These are phyloP conservation scores for Fusarium coffeatum DNA, from an alignment of 2,329 filamentous ascomycete genomes.

Conservation along the genomic window DNA sequence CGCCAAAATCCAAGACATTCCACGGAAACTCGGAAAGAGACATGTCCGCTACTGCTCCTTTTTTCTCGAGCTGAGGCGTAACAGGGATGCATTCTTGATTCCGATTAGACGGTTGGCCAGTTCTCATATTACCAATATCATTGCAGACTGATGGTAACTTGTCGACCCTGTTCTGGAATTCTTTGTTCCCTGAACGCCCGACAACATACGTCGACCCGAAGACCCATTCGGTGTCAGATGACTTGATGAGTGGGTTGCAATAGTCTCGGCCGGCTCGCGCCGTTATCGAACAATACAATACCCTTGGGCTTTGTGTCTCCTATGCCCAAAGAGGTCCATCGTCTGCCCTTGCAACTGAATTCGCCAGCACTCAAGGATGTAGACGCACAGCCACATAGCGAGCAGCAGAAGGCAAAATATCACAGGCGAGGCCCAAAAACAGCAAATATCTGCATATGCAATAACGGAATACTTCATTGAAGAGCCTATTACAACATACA, in stretches of 20 bases:
- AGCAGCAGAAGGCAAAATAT: constrained; percentile 2
- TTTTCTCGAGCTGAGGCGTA: constrained; percentile 21
- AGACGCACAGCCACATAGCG: not conserved
- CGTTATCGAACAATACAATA: constrained; percentile 10
- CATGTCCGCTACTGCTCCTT: constrained; percentile 22
- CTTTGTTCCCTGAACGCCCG: not conserved
- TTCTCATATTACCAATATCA: constrained; percentile 35
- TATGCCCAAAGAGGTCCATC: not conserved
- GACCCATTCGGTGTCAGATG: constrained; percentile 5
- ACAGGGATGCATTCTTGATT: constrained; percentile 22
- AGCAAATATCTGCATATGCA: not conserved
- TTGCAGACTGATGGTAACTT: constrained; percentile 38
- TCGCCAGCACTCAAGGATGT: not conserved
- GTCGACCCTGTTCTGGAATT: constrained; percentile 10
- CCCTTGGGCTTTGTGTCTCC: not conserved
- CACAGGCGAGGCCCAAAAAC: not conserved
- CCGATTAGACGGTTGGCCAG: constrained; percentile 38
- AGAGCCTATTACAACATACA: constrained; percentile 3
- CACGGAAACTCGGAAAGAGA: constrained; percentile 31
- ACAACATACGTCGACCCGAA: not conserved
- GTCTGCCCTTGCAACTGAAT: not conserved
- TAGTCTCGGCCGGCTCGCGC: constrained; percentile 14
- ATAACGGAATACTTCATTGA: constrained; percentile 3
- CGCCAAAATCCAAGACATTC: constrained; percentile 24
- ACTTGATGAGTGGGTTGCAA: constrained; percentile 7